Conservation (phyloP, 202 grass and related monocot species). For the Schoenoplectus tabernaemontani region DNA sequence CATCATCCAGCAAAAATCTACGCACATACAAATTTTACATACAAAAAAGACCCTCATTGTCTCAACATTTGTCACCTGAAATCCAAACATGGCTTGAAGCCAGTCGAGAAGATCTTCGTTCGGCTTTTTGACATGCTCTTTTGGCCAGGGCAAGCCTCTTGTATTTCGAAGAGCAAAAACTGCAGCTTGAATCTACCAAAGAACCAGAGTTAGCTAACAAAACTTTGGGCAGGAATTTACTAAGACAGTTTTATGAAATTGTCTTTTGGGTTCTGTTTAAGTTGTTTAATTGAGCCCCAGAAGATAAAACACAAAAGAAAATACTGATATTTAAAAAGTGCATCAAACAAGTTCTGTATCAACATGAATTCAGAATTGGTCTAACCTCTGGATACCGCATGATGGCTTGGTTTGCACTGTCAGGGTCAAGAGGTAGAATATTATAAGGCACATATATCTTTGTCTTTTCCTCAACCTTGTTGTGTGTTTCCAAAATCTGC, state of each 20-base stretch:
- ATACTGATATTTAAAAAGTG: not conserved
- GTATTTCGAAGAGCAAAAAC: slow-evolving; percentile 63
- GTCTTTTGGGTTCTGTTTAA: not conserved
- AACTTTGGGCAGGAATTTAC: not conserved
- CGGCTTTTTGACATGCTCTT: slow-evolving; percentile 55
- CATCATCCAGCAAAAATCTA: not conserved
- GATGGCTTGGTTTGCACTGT: slow-evolving; percentile 66
- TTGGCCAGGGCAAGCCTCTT: slow-evolving; percentile 89
- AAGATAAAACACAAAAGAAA: not conserved
- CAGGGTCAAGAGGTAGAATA: slow-evolving; percentile 89
- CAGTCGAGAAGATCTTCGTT: slow-evolving; percentile 83
- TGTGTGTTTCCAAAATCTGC: slow-evolving; percentile 77
- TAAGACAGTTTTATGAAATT: not conserved
- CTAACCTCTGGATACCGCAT: slow-evolving; percentile 84
- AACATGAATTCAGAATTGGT: not conserved
- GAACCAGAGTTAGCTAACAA: not conserved
- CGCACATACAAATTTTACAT: not conserved
- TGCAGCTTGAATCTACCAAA: slow-evolving; percentile 75
- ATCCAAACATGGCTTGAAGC: slow-evolving; percentile 97
- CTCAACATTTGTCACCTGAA: slow-evolving; percentile 56
- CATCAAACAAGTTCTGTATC: not conserved
- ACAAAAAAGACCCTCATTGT: not conserved
- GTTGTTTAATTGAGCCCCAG: not conserved
- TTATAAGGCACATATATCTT: slow-evolving; percentile 84
- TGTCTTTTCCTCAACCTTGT: slow-evolving; percentile 80